Base-by-base conservation (phyloP, 345 rosid genomes). In the Linum tenue region DNA sequence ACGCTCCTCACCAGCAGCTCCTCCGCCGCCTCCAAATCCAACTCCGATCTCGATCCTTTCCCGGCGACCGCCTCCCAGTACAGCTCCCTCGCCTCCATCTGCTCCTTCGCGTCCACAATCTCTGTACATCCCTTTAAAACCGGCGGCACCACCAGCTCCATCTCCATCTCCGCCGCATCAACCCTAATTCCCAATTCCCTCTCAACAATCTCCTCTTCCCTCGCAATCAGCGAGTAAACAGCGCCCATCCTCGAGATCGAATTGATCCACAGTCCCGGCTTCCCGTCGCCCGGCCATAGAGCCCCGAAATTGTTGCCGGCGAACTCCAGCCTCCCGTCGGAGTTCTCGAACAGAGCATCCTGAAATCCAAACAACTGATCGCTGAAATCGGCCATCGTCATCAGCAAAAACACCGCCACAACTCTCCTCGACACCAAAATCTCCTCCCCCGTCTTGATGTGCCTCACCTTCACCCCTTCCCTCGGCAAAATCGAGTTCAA, bases 361-460 rank as follows among this genome's bases (percentile, higher is more conserved):
- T 86, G 96, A 35, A 86, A 88, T 7, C 95, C 86, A 35, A 86
- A 90, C 5, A 85, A 67, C 69, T 94, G 97, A 62, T 86, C 99
- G 57, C 99, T 90, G 67, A 94, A 88, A 79, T 94, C 97, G 0
- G 96, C 99, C 82, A 94, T 84, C 0, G 96, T 88, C 92, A 94
- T 83, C 69, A 90, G 3, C 4, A 90, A 55, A 73, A 90, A 94
- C 15, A 68, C 62, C 59, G 85, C 99, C 69, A 83, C 82, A 0
- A 81, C 74, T 63, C 98, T 88, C 74, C 98, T 82, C 0, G 86
- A 70, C 31, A 92, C 82, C 39, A 69, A 2, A 55, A 90, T 81
- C 37, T 85, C 90, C 66, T 86, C 95, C 1, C 95, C 92, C 0
- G 84, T 86, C 79, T 86, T 92, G 51, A 90, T 90, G 61, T 88